Percentiles rank a stretch among this genome's conserved stretches.
These are phyloP conservation scores for Carex parvula DNA, from an alignment of 176 grass and related monocot genomes.

Conservation along the genomic window DNA sequence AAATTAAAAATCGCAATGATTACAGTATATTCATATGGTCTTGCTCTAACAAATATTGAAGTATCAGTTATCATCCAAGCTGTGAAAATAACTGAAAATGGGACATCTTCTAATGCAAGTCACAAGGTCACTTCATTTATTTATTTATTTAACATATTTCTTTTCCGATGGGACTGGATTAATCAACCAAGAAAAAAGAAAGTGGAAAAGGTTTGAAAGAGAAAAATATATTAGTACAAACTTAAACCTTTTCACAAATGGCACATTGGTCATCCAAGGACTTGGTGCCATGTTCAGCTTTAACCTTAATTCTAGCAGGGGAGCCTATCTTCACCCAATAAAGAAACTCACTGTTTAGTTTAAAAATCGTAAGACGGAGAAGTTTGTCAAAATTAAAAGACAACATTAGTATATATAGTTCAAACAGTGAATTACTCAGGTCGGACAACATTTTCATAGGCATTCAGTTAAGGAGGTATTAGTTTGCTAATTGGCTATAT, in stretches of 20 bases:
- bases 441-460: neutral
- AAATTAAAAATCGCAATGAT: too few relatives aligned
- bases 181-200: neutral
- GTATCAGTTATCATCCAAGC: too few relatives aligned
- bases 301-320: conserved; percentile 43
- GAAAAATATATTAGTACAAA: too few relatives aligned
- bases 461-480: too few relatives aligned
- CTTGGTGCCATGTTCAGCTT: conserved; percentile 22
- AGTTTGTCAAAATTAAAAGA: neutral
- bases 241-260: conserved; percentile 54
- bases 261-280: conserved; percentile 47
- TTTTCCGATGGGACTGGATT: too few relatives aligned
- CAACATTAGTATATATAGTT: neutral
- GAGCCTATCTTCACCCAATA: conserved; percentile 59
- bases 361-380: neutral
- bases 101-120: too few relatives aligned
- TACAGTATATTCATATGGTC: too few relatives aligned
- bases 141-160: too few relatives aligned
- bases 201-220: neutral
- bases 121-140: too few relatives aligned
- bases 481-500: too few relatives aligned
- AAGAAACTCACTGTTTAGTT: conserved; percentile 41
- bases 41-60: too few relatives aligned
- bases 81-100: too few relatives aligned
- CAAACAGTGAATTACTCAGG: neutral